phyloP scores from a whole-genome alignment of 2,329 filamentous ascomycete genomes.

The Emergomyces pasteurianus region DNA sequence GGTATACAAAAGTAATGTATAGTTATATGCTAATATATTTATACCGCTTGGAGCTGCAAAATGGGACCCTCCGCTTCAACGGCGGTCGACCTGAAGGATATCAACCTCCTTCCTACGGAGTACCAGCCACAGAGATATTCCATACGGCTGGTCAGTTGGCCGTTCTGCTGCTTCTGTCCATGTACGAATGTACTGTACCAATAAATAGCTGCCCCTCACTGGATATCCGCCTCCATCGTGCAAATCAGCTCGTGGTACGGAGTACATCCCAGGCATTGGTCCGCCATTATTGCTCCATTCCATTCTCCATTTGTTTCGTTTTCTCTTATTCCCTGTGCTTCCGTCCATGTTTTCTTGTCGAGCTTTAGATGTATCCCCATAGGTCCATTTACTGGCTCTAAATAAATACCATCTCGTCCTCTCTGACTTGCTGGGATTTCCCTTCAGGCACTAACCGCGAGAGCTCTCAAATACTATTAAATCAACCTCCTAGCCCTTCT shows the following conservation, averaged over 20 bases:
- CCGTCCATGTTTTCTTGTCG: not conserved
- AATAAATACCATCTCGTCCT: constrained; percentile 1
- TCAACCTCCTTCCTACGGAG: not conserved
- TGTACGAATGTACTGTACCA: constrained; percentile 1
- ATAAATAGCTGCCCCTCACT: not conserved
- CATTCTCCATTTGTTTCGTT: constrained; percentile 7
- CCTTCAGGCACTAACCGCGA: not conserved
- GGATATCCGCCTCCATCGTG: constrained; percentile 1
- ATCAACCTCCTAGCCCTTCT: not conserved
- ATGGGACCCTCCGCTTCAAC: not conserved
- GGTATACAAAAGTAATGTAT: not conserved
- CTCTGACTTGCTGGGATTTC: not conserved
- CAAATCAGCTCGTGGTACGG: constrained; percentile 3
- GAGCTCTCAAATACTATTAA: constrained; percentile 1
- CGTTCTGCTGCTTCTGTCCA: not conserved
- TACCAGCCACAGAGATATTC: not conserved
- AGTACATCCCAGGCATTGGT: constrained; percentile 1
- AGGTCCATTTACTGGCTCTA: not conserved
- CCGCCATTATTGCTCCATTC: constrained; percentile 1
- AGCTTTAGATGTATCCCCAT: constrained; percentile 1
- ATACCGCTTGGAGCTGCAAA: not conserved
- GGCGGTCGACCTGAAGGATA: not conserved
- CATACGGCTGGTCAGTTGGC: not conserved
- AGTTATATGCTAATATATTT: not conserved
- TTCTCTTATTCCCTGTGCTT: constrained; percentile 6